A percentile compares a stretch with the other conserved stretches of the same genome.
Evolutionary conservation across 2,329 filamentous ascomycete species (phyloP).

Genomic region (Clathrospora elynae): DNA sequence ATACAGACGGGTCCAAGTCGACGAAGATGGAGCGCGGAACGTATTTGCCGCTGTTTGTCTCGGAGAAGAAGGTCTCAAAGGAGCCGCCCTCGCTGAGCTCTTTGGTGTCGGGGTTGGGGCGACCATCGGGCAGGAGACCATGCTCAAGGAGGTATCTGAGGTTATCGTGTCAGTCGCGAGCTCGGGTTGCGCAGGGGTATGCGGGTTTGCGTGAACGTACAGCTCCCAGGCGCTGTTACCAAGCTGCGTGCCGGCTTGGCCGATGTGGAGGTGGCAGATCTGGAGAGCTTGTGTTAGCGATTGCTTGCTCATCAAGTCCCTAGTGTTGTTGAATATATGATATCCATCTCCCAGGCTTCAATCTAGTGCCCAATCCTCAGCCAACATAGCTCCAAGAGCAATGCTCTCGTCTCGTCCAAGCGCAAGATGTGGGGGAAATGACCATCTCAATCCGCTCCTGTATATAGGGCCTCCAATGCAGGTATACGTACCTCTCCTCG

Average conservation of each 20-base stretch:
- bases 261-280: conserved; percentile 71
- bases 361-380: not conserved
- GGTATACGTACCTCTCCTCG: conserved; percentile 48
- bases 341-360: not conserved
- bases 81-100: conserved; percentile 67
- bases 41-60: conserved; percentile 73
- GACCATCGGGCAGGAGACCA: conserved; percentile 68
- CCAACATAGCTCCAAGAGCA: conserved; percentile 2
- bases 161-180: conserved; percentile 22
- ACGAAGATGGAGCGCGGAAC: conserved; percentile 74
- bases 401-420: conserved; percentile 8
- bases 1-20: conserved; percentile 71
- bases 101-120: conserved; percentile 64
- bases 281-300: conserved; percentile 42
- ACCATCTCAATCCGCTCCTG: conserved; percentile 1
- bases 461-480: conserved; percentile 5
- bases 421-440: conserved; percentile 12
- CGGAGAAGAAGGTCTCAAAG: conserved; percentile 75
- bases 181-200: conserved; percentile 10
- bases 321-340: not conserved
- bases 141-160: conserved; percentile 73
- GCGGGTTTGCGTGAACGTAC: conserved; percentile 55
- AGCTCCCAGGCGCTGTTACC: conserved; percentile 78
- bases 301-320: not conserved
- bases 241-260: conserved; percentile 74